phyloP scores from a whole-genome alignment of 2,329 filamentous ascomycete species.

The Calonectria crousiana region DNA sequence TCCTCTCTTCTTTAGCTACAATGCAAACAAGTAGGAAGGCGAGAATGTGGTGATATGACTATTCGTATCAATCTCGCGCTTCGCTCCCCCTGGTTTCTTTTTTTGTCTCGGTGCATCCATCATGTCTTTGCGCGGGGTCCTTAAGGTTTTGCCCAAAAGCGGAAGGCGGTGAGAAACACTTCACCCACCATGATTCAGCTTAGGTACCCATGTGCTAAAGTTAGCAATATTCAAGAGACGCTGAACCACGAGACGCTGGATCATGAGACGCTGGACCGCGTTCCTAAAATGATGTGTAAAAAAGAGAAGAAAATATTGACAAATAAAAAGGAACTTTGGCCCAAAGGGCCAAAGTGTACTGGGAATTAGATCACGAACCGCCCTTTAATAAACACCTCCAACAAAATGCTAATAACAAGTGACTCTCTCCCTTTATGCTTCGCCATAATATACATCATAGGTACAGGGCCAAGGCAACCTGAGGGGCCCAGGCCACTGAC shows the following conservation, averaged over 20 bases:
- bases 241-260: too few relatives aligned
- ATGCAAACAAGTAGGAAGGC: neutral
- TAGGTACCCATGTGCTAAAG: neutral
- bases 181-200: neutral
- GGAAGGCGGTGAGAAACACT: slow-evolving; percentile 43
- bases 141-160: slow-evolving; percentile 22
- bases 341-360: too few relatives aligned
- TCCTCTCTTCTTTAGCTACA: too few relatives aligned
- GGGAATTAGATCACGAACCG: too few relatives aligned
- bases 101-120: neutral
- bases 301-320: neutral
- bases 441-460: too few relatives aligned
- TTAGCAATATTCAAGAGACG: neutral
- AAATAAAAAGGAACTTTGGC: too few relatives aligned
- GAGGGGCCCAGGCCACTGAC: neutral
- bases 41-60: neutral
- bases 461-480: neutral
- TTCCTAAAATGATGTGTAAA: neutral
- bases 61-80: neutral
- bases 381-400: neutral
- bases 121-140: slow-evolving; percentile 38
- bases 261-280: neutral
- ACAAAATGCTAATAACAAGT: neutral
- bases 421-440: too few relatives aligned
- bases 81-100: neutral